These are phyloP conservation scores for Aspergillus indologenus DNA, from an alignment of 495 filamentous ascomycete species.

Conservation along the genomic window DNA sequence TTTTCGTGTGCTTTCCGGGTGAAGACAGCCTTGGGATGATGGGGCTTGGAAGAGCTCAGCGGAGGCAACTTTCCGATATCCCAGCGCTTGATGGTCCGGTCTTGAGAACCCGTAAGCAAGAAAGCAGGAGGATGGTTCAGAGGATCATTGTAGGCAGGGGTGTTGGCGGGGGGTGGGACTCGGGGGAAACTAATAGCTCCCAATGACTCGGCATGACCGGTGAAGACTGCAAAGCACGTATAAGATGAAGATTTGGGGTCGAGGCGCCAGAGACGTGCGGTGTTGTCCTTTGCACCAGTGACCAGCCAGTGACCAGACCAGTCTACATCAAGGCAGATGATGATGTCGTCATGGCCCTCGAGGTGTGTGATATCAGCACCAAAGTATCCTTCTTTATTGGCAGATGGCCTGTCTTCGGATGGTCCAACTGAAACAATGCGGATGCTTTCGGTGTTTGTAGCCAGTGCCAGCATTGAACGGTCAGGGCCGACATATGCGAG, in stretches of 20 bases:
- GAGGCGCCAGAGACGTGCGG: conserved; percentile 84
- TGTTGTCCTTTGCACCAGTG: conserved; percentile 95
- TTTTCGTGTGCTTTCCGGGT: conserved; percentile 97
- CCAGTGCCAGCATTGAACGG: conserved; percentile 77
- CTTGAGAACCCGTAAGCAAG: conserved; percentile 86
- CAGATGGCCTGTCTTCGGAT: conserved; percentile 34
- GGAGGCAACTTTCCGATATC: conserved; percentile 55
- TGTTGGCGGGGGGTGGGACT: conserved; percentile 57
- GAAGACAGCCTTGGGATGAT: conserved; percentile 57
- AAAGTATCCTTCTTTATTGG: conserved; percentile 58
- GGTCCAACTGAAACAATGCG: conserved; percentile 69
- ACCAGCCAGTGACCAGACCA: conserved; percentile 97
- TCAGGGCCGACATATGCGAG: conserved; percentile 78
- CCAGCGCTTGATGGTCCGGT: conserved; percentile 92
- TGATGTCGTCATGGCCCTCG: conserved; percentile 88
- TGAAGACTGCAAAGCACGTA: conserved; percentile 73
- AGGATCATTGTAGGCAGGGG: conserved; percentile 61
- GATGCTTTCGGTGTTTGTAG: conserved; percentile 92
- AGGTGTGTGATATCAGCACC: conserved; percentile 83
- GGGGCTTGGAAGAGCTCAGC: conserved; percentile 36
- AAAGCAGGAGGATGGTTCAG: conserved; percentile 78
- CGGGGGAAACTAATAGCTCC: conserved; percentile 86
- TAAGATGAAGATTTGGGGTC: conserved; percentile 75
- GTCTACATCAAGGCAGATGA: conserved; percentile 91
- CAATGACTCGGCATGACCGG: conserved; percentile 90